Base-by-base conservation (phyloP, 352 stramenopile species). In the Aphanomyces stellatus region DNA sequence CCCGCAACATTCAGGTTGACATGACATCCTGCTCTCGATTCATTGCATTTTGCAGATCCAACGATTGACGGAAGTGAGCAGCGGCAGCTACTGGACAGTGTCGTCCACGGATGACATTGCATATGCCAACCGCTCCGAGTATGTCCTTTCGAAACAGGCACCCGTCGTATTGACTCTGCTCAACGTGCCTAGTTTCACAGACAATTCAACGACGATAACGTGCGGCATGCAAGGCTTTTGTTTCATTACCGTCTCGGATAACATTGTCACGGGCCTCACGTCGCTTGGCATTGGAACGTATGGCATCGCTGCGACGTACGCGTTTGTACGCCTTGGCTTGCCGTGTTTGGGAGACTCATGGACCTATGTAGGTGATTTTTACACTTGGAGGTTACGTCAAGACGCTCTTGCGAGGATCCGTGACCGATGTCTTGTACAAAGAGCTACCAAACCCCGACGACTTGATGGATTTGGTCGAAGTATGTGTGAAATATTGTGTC, bases 361-460 rank as follows among this genome's bases (percentile, higher is more conserved):
- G 25, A 10, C 40, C 13, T 62, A 30, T n/a, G 24, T 60, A 71
- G 53, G 43, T 67, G 19, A 74, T 95, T 25, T 82, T 95, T 31
- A 95, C 87, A 1, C 88, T 95, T 46, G 87, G 87, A n/a, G 88
- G 72, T 25, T 80, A 82, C 2, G 85, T 95, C 27, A 93, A 93
- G 67, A 72, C 76, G 10, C 90, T 91, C 61, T 90, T 95, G 72
- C 87, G 87, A 10, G 85, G 85, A 7, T 81, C 77, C n/a, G 57
- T 92, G 33, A 85, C 81, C 69, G 70, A 90, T 68, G 88, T 95
- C 57, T 81, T 93, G 66, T 93, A 93, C 71, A 66, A 75, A 15
- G 87, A 95, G 55, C 71, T 95, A 10, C 87, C 87, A 0, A 86
- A 93, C 46, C 85, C 87, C 0, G 79, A 89, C 17, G 85, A 93